phyloP scores from a whole-genome alignment of 2,329 filamentous ascomycete genomes.

The Talaromyces sp. region DNA sequence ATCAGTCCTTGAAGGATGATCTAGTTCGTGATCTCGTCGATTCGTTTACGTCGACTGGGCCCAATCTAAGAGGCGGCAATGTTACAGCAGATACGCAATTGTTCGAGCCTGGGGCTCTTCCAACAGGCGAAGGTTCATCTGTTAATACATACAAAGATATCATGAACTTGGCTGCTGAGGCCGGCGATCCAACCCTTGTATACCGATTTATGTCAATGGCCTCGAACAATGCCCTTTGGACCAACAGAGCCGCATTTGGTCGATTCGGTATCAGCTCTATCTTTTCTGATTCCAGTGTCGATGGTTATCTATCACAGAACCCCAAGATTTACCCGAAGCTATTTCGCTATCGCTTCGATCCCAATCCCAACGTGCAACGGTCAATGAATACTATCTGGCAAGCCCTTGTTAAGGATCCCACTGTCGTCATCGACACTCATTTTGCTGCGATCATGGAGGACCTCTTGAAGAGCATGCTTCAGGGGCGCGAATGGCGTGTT shows the following conservation, averaged over 20 bases:
- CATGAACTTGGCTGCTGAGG: slow-evolving; percentile 90
- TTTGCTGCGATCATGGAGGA: slow-evolving; percentile 91
- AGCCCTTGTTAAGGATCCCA: slow-evolving; percentile 86
- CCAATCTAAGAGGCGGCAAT: slow-evolving; percentile 68
- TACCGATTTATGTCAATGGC: slow-evolving; percentile 99
- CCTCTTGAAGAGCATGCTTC: slow-evolving; percentile 77
- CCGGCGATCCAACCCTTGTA: slow-evolving; percentile 92
- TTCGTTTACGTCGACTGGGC: slow-evolving; percentile 73
- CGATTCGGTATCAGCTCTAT: slow-evolving; percentile 91
- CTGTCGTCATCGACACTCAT: slow-evolving; percentile 72
- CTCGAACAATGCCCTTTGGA: slow-evolving; percentile 95
- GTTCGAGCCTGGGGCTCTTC: slow-evolving; percentile 86
- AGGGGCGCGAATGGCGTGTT: slow-evolving; percentile 86
- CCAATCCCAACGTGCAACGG: slow-evolving; percentile 85
- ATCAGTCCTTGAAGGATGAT: slow-evolving; percentile 75
- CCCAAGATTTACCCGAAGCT: slow-evolving; percentile 95
- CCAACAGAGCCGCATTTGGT: slow-evolving; percentile 93
- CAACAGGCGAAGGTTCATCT: slow-evolving; percentile 84
- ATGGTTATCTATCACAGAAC: slow-evolving; percentile 72
- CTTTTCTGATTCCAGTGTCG: slow-evolving; percentile 76
- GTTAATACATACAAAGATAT: slow-evolving; percentile 98
- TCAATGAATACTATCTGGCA: slow-evolving; percentile 99
- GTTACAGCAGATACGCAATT: slow-evolving; percentile 90
- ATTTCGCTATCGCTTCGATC: slow-evolving; percentile 92
- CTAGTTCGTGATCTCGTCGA: slow-evolving; percentile 85